Base-by-base conservation (phyloP, 176 grass and related monocot species). In the Raddia guianensis region DNA sequence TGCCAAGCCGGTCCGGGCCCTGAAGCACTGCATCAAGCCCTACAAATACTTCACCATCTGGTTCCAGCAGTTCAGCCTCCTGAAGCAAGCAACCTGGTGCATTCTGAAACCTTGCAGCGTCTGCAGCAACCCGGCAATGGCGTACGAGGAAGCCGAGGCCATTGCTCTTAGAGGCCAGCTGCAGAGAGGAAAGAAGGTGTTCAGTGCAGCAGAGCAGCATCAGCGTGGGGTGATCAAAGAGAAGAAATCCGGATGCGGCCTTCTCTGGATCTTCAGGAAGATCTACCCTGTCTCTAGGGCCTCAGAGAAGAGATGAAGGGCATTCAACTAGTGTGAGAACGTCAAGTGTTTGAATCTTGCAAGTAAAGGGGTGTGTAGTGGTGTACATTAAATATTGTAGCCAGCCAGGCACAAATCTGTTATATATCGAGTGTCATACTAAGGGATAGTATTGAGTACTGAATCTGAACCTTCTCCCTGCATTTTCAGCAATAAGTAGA, bases 81-180 rank as follows among this genome's bases (percentile, higher is more conserved):
- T n/a, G 12, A 37, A 51, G 12, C 72, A 21, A 45, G 4, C 40
- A 42, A 11, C 0, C 15, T 68, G 62, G 21, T 8, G 12, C 50
- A 15, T 43, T 67, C 48, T 63, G 60, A 33, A 34, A 8, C 1
- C 27, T 55, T 43, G 9, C 59, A 33, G 59, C 59, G 12, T 13
- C 19, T 9, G 12, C 19, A 75, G 11, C 58, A 18, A 73, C 49
- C 32, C 57, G 12, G 7, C 43, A 51, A 77, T 85, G 74, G 55
- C 4, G 83, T 85, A 85, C 46, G 83, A 85, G 19, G 83, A 74
- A 1, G 74, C 74, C 1, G 74, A 19, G n/a, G 74, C 74, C 16
- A 58, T 49, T 5, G 74, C 74, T 78, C 46, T 52, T 13, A 42
- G 62, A 61, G 44, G 42, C 18, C 66, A 66, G 16, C 46, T 51